A percentile compares a stretch with the other conserved stretches of the same genome.
Evolutionary conservation across 371 early-diverging fungal species (phyloP).

Genomic region (Mucor mucedo): DNA sequence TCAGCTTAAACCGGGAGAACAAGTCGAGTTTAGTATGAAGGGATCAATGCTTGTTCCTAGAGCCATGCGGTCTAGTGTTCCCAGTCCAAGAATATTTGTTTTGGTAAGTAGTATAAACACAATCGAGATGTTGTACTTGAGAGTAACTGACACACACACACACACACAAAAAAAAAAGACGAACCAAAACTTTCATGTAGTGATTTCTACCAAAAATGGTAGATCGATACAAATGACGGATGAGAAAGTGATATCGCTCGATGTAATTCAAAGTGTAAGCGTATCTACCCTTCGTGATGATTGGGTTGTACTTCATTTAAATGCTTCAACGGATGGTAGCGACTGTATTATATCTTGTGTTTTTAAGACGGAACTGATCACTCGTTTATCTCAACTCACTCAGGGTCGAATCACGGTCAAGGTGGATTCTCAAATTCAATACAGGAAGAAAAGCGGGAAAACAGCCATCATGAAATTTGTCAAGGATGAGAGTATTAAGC

Average conservation of each 20-base stretch:
- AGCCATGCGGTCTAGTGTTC: slow-evolving; percentile 79
- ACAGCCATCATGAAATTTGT: slow-evolving; percentile 75
- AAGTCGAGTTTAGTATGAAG: slow-evolving; percentile 69
- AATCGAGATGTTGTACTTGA: no score
- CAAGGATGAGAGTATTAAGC: slow-evolving; percentile 69
- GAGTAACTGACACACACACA: no score
- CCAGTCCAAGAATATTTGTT: slow-evolving; percentile 76
- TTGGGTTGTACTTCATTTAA: slow-evolving; percentile 77
- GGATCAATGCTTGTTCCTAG: slow-evolving; percentile 75
- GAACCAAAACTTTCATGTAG: slow-evolving; percentile 57
- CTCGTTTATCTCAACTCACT: slow-evolving; percentile 58
- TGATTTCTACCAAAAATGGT: slow-evolving; percentile 56
- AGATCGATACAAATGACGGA: slow-evolving; percentile 56
- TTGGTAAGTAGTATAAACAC: slow-evolving; percentile 26
- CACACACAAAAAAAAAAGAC: no score
- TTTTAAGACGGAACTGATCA: slow-evolving; percentile 86
- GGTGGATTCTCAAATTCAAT: slow-evolving; percentile 63
- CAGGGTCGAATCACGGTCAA: slow-evolving; percentile 55
- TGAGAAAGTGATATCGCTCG: slow-evolving; percentile 57
- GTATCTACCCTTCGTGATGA: slow-evolving; percentile 78
- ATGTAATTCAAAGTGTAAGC: slow-evolving; percentile 55
- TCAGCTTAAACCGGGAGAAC: slow-evolving; percentile 58
- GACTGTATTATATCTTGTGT: slow-evolving; percentile 43
- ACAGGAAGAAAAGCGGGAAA: slow-evolving; percentile 80
- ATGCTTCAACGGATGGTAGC: slow-evolving; percentile 58